phyloP scores from a whole-genome alignment of 179 eudicot genomes.

The Beta macrorhiza region DNA sequence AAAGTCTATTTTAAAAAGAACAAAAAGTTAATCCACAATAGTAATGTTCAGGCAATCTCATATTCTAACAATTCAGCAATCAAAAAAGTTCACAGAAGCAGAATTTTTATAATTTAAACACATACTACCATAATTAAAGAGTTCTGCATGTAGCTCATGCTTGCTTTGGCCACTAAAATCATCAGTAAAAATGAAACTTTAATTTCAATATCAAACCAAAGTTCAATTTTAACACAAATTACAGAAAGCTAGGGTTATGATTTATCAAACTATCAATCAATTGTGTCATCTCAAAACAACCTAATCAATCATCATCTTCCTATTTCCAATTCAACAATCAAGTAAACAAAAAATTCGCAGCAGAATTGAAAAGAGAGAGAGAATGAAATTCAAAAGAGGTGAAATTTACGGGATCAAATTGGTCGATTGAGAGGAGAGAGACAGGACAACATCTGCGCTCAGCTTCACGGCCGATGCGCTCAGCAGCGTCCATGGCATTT shows the following conservation, averaged over 20 bases:
- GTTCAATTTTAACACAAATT: neutral
- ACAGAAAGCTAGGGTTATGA: neutral
- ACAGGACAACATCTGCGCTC: constrained; percentile 67
- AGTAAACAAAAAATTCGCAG: neutral
- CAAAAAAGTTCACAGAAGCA: neutral
- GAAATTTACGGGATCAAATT: constrained; percentile 59
- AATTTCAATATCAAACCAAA: neutral
- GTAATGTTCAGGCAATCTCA: neutral
- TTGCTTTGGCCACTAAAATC: neutral
- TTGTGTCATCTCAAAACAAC: neutral
- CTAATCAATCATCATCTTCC: neutral
- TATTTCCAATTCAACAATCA: neutral
- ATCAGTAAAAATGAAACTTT: neutral
- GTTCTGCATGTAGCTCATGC: too few species aligned
- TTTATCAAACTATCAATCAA: too few species aligned
- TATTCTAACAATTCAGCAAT: neutral
- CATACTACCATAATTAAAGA: neutral
- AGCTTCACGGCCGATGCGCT: constrained; percentile 71
- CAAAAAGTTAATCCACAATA: neutral
- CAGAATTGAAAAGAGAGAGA: neutral
- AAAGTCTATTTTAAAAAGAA: neutral
- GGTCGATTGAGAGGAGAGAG: constrained; percentile 53
- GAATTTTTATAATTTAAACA: neutral
- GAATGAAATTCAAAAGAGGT: neutral
- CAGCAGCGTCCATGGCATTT: constrained; percentile 79